Percentiles rank a stretch among this genome's conserved stretches.
phyloP scores from a whole-genome alignment of 345 rosid genomes.

The Geranium brycei region DNA sequence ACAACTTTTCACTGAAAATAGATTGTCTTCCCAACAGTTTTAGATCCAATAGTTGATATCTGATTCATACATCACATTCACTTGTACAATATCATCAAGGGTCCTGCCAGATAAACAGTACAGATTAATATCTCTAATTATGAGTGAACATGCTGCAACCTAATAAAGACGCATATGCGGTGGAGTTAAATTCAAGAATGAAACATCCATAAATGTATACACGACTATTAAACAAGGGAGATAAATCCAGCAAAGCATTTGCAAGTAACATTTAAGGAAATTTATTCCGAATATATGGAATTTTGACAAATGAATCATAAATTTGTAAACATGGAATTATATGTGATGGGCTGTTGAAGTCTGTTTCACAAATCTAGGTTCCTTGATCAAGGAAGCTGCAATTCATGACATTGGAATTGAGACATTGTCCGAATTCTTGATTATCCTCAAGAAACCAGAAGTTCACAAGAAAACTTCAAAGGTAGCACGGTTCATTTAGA shows the following conservation, averaged over 20 bases:
- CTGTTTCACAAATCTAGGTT: not conserved
- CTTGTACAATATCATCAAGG: not conserved
- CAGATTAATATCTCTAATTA: too few species aligned
- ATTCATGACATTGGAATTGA: too few species aligned
- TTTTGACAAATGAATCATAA: not conserved
- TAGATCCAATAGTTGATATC: too few species aligned
- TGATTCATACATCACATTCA: too few species aligned
- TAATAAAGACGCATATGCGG: not conserved
- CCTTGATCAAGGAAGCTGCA: not conserved
- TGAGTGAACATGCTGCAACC: not conserved
- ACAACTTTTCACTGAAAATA: too few species aligned
- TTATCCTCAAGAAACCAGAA: too few species aligned
- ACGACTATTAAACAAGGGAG: not conserved
- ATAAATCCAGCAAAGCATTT: not conserved
- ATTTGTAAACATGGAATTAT: not conserved
- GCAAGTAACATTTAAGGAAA: too few species aligned
- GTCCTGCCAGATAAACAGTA: not conserved
- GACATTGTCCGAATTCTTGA: not conserved
- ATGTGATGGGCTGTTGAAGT: not conserved
- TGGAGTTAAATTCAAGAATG: not conserved
- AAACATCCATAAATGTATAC: not conserved
- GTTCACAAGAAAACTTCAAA: too few species aligned
- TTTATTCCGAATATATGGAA: too few species aligned
- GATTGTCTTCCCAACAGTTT: too few species aligned
- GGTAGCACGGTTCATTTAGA: not conserved